Percentiles rank a stretch among this genome's conserved stretches.
Conservation (phyloP, 1,139 yeast species). For the Saccharomycopsis crataegensis region DNA sequence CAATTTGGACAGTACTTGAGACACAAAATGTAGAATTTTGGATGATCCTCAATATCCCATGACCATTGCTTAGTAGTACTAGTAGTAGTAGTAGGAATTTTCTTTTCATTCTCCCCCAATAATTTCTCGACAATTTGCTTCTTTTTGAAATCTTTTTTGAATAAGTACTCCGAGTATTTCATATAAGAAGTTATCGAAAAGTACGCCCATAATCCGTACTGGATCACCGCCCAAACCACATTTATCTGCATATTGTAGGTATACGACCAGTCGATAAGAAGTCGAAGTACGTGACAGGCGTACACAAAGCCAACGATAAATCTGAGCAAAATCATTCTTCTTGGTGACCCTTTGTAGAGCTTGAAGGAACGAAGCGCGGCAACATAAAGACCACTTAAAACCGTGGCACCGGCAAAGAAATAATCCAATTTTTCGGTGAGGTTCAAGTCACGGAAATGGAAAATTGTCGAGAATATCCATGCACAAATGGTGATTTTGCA, state of each 20-base stretch:
- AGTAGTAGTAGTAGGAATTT: background rate
- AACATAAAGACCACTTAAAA: conserved; percentile 68
- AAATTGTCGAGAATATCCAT: conserved; percentile 79
- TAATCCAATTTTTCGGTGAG: conserved; percentile 83
- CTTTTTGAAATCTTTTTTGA: conserved; percentile 16
- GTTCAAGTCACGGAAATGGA: conserved; percentile 77
- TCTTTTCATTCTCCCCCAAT: background rate
- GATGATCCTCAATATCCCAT: background rate
- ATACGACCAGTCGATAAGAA: conserved; percentile 77
- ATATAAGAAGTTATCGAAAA: conserved; percentile 27
- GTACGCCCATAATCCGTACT: conserved; percentile 48
- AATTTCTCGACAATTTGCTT: conserved; percentile 19
- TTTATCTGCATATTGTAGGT: conserved; percentile 93
- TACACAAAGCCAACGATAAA: conserved; percentile 44
- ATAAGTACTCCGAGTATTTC: conserved; percentile 14
- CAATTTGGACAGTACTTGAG: conserved; percentile 17
- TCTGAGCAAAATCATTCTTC: conserved; percentile 19
- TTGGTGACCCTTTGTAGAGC: conserved; percentile 38
- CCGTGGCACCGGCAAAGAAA: conserved; percentile 87
- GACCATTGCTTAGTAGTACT: background rate
- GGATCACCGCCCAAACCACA: conserved; percentile 66
- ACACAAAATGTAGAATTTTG: conserved; percentile 4
- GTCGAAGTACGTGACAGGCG: conserved; percentile 54
- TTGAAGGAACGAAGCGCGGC: conserved; percentile 52
- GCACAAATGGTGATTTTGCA: conserved; percentile 71